Evolutionary conservation across 1,139 yeast genomes (phyloP).

Genomic region (Suhomyces bolitotheri): DNA sequence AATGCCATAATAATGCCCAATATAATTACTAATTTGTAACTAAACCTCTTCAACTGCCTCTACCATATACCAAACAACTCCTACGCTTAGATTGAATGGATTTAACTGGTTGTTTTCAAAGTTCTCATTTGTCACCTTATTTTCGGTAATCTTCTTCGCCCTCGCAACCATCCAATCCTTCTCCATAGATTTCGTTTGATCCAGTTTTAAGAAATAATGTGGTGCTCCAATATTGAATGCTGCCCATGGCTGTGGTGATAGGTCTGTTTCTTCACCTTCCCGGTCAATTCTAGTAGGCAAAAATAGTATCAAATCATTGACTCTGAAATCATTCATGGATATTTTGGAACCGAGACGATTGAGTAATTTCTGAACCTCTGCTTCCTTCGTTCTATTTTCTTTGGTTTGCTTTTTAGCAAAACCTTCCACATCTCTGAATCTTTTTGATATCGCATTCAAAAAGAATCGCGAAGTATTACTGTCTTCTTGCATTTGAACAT

Average conservation of each 20-base stretch:
- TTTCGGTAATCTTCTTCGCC: slow-evolving; percentile 51
- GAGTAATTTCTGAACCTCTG: slow-evolving; percentile 39
- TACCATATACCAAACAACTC: slow-evolving; percentile 52
- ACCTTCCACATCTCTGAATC: slow-evolving; percentile 90
- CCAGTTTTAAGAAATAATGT: slow-evolving; percentile 61
- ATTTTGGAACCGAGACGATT: slow-evolving; percentile 51
- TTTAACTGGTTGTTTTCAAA: slow-evolving; percentile 32
- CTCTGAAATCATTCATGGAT: slow-evolving; percentile 62
- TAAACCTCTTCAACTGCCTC: slow-evolving; percentile 42
- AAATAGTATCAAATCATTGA: slow-evolving; percentile 77
- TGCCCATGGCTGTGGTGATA: slow-evolving; percentile 68
- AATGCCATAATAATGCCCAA: neutral
- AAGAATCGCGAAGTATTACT: slow-evolving; percentile 39
- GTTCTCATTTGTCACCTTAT: slow-evolving; percentile 41
- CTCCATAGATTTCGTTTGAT: slow-evolving; percentile 20
- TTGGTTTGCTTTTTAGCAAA: slow-evolving; percentile 82
- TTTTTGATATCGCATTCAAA: slow-evolving; percentile 64
- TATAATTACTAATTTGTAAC: no score
- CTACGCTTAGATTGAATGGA: slow-evolving; percentile 51
- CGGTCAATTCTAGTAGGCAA: slow-evolving; percentile 67
- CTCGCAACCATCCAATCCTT: slow-evolving; percentile 77
- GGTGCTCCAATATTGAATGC: slow-evolving; percentile 84
- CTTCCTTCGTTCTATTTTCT: slow-evolving; percentile 60
- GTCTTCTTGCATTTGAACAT: slow-evolving; percentile 32
- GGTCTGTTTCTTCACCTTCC: slow-evolving; percentile 15